Base-by-base conservation (phyloP, 2,329 filamentous ascomycete genomes). In the Karstenula rhodostoma region DNA sequence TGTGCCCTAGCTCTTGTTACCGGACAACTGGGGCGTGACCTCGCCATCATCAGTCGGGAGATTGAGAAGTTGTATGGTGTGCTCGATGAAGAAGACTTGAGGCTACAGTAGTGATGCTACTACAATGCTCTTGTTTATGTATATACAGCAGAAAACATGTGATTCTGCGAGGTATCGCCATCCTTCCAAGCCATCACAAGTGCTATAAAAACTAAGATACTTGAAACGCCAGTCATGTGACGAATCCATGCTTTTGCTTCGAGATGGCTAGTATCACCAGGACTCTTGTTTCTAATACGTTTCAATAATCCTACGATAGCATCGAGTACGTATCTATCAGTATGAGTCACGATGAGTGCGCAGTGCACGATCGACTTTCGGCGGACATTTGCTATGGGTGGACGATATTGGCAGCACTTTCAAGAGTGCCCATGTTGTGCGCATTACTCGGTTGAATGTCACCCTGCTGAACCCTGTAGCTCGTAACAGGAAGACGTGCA, bases 31-130 rank as follows among this genome's bases (percentile, higher is more conserved):
- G 84, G 84, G 19, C 79, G 82, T 44, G 85, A 87, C 62, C 86
- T 88, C 53, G 78, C 75, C 32, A 78, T 79, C n/a, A 81, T 87
- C 29, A 81, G 84, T 44, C 79, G 78, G 50, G 84, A 86, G 64
- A 82, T 88, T 46, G 85, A 88, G 63, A 82, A 81, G 62, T 71
- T 90, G 19, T 89, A 88, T 73, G 87, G 87, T 6, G 82, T 86
- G 17, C 70, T 89, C 58, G 83, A 86, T 72, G 87, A 89, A 71
- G 86, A 89, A 67, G 82, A 84, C 64, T 76, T 89, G 62, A 85
- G 85, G 72, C 77, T 89, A 47, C 71, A 76, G 56, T 77, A 73
- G 56, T 50, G 4, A 52, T 10, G 22, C 13, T n/a, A 6, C 22
- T 27, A 27, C 17, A 27, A 40, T 40, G 37, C 42, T 22, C 10